Conservation (phyloP, 352 stramenopile species). For the Globisporangium perplexum region DNA sequence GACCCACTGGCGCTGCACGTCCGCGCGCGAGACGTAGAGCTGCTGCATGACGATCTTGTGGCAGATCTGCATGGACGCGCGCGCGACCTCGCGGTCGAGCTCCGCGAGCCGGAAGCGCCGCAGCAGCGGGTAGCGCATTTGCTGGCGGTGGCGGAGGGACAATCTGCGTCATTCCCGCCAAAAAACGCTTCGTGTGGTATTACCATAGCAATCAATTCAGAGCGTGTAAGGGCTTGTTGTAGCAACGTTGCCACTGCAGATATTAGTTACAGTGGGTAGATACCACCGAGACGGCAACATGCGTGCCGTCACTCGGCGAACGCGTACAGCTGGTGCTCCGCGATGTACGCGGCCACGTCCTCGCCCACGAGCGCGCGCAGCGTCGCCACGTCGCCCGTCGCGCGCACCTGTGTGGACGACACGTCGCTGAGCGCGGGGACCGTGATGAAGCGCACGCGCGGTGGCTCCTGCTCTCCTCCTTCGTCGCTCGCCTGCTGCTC, state of each 20-base stretch:
- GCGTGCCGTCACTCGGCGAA: constrained; percentile 44
- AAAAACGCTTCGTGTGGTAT: neutral
- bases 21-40: constrained; percentile 75
- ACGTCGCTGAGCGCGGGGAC: constrained; percentile 61
- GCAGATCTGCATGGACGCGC: constrained; percentile 78
- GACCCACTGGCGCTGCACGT: constrained; percentile 72
- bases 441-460: constrained; percentile 40
- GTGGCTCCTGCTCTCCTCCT: neutral
- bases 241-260: neutral
- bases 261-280: neutral
- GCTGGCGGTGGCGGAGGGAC: neutral
- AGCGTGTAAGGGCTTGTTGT: no score
- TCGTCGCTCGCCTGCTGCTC: neutral
- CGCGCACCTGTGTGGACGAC: constrained; percentile 66
- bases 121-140: constrained; percentile 64
- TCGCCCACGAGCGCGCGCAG: constrained; percentile 36
- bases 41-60: constrained; percentile 83
- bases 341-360: constrained; percentile 74
- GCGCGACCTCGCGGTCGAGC: constrained; percentile 65
- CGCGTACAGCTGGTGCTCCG: constrained; percentile 62
- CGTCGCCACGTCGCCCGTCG: constrained; percentile 23
- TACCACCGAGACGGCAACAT: no score
- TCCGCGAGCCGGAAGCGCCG: constrained; percentile 51
- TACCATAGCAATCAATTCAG: neutral
- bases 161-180: constrained; percentile 6